Percentiles rank a stretch among this genome's conserved stretches.
phyloP scores from a whole-genome alignment of 768 basidiomycete genomes.

The Xerocomellus chrysenteron region DNA sequence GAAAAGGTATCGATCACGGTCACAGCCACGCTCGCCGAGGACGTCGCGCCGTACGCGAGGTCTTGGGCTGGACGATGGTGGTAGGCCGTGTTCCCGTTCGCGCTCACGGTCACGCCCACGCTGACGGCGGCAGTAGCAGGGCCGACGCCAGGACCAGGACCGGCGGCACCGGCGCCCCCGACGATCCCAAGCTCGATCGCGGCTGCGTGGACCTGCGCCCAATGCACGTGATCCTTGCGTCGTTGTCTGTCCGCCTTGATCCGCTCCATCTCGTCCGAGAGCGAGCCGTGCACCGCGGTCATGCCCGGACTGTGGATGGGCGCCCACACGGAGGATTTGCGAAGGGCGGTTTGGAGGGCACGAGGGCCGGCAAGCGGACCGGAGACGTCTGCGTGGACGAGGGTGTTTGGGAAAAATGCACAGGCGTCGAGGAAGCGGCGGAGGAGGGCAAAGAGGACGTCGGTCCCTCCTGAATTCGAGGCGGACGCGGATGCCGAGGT shows the following conservation, averaged over 20 bases:
- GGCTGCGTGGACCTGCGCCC: constrained; percentile 65
- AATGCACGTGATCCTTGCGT: constrained; percentile 63
- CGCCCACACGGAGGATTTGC: constrained; percentile 56
- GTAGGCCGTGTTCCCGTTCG: constrained; percentile 24
- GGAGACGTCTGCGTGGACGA: constrained; percentile 54
- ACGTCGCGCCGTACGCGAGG: constrained; percentile 38
- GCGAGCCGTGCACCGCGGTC: constrained; percentile 28
- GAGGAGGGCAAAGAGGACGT: constrained; percentile 27
- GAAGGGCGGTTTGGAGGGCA: constrained; percentile 58
- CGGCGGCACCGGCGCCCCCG: neutral
- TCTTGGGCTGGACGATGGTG: constrained; percentile 35
- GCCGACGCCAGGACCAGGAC: neutral
- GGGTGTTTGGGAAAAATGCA: constrained; percentile 44
- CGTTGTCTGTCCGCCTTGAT: constrained; percentile 59
- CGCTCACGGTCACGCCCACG: neutral
- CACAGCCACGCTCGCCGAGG: too few species aligned
- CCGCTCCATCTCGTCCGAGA: constrained; percentile 62
- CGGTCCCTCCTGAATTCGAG: constrained; percentile 1
- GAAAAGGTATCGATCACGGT: constrained; percentile 44
- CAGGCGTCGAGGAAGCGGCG: constrained; percentile 55
- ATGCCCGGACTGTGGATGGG: constrained; percentile 20
- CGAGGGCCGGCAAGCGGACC: constrained; percentile 57
- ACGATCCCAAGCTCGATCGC: constrained; percentile 60
- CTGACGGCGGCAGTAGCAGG: neutral
- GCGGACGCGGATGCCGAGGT: constrained; percentile 37